A percentile compares a stretch with the other conserved stretches of the same genome.
These are phyloP conservation scores for Rhodotorula sp. DNA, from an alignment of 1,284 basidiomycete species.

Conservation along the genomic window DNA sequence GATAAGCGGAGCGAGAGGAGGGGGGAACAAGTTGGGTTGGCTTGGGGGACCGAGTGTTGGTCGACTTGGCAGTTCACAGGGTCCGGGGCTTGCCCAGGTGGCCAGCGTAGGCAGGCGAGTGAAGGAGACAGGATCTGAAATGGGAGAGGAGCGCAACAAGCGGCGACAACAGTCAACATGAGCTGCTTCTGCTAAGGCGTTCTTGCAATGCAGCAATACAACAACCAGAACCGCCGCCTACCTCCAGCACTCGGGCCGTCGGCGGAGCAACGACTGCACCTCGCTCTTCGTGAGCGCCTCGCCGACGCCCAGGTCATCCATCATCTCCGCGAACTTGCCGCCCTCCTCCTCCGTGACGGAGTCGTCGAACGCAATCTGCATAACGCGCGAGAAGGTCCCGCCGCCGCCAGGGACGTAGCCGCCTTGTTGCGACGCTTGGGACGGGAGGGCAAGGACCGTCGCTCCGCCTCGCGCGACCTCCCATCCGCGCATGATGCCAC, in stretches of 20 bases:
- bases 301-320: constrained; percentile 41
- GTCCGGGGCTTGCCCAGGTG: too few species aligned
- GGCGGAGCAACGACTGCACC: constrained; percentile 39
- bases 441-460: constrained; percentile 37
- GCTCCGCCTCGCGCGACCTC: constrained; percentile 36
- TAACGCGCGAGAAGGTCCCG: constrained; percentile 38
- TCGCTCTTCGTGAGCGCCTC: constrained; percentile 37
- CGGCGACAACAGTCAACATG: too few species aligned
- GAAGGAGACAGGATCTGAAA: too few species aligned
- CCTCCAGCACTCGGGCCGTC: constrained; percentile 43
- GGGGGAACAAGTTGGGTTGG: too few species aligned
- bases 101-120: too few species aligned
- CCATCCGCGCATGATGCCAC: constrained; percentile 36
- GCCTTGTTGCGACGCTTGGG: constrained; percentile 20
- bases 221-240: not conserved
- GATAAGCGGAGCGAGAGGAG: too few species aligned
- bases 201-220: too few species aligned
- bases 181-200: too few species aligned
- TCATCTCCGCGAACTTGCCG: constrained; percentile 27
- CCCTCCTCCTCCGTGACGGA: constrained; percentile 27
- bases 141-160: too few species aligned
- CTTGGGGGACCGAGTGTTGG: too few species aligned
- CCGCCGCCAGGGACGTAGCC: constrained; percentile 18
- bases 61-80: too few species aligned
- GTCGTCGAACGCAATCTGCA: constrained; percentile 43